Evolutionary conservation across 495 filamentous ascomycete species (phyloP).

Genomic region (Hamigera avellanea): DNA sequence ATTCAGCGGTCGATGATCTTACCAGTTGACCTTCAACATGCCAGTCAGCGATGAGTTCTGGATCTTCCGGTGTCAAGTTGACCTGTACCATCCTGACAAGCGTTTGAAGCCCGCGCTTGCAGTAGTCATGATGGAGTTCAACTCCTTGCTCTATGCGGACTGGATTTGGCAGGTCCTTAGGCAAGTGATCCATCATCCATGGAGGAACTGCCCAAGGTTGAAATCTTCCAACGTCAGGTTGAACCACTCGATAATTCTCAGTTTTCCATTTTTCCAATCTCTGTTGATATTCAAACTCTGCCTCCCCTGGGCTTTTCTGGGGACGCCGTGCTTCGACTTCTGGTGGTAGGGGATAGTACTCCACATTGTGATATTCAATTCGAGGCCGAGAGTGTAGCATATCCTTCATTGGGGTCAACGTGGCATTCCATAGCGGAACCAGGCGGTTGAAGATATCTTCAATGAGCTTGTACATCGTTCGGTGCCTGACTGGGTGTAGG

Average conservation of each 20-base stretch:
- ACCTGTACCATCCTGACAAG: constrained; percentile 25
- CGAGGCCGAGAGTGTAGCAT: constrained; percentile 19
- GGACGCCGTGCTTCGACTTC: constrained; percentile 11
- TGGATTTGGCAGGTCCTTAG: constrained; percentile 10
- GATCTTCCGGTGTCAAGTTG: constrained; percentile 21
- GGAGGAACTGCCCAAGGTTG: constrained; percentile 21
- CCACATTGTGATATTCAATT: constrained; percentile 20
- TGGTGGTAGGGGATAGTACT: constrained; percentile 16
- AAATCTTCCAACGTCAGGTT: constrained; percentile 21
- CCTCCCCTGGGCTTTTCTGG: constrained; percentile 8
- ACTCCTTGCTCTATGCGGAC: constrained; percentile 16
- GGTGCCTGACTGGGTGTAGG: constrained; percentile 28
- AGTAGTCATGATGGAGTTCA: constrained; percentile 25
- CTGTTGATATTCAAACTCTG: constrained; percentile 14
- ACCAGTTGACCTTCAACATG: constrained; percentile 30
- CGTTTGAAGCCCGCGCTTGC: constrained; percentile 25
- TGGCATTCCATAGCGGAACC: constrained; percentile 28
- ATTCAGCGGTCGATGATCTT: constrained; percentile 3
- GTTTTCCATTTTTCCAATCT: constrained; percentile 16
- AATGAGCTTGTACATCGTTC: constrained; percentile 23
- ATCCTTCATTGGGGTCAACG: constrained; percentile 28
- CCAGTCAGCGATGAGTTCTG: constrained; percentile 22
- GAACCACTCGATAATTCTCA: constrained; percentile 12
- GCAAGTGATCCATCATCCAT: constrained; percentile 15
- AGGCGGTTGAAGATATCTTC: constrained; percentile 30